Percentiles rank a stretch among this genome's conserved stretches.
phyloP scores from a whole-genome alignment of 805 yeast genomes.

The Saturnispora hagleri region DNA sequence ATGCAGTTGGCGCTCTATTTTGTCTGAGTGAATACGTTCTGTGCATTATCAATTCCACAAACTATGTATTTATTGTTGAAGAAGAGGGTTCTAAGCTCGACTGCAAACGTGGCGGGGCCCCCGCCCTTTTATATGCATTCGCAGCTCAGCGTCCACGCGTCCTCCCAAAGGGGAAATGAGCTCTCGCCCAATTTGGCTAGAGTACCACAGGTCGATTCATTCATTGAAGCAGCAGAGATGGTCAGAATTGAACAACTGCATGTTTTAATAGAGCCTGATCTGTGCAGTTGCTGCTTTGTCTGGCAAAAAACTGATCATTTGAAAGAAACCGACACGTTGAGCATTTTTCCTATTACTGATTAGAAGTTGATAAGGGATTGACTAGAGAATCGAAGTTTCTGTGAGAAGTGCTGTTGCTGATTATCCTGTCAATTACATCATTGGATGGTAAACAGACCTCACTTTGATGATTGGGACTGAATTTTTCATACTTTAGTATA shows the following conservation, averaged over 20 bases:
- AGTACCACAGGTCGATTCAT: neutral
- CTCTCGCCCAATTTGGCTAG: neutral
- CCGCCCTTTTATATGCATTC: neutral
- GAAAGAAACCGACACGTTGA: neutral
- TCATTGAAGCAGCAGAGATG: neutral
- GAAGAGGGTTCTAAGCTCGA: neutral
- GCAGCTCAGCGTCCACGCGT: neutral
- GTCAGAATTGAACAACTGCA: neutral
- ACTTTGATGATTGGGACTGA: neutral
- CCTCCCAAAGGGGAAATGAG: neutral
- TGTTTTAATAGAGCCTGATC: neutral
- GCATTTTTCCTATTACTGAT: neutral
- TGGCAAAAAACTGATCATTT: neutral
- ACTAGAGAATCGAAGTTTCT: neutral
- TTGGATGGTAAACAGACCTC: neutral
- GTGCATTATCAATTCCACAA: slow-evolving; percentile 41
- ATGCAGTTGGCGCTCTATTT: slow-evolving; percentile 73
- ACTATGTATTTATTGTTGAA: neutral
- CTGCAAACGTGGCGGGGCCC: neutral
- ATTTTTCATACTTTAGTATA: too few species aligned
- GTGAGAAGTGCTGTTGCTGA: neutral
- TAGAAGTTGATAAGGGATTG: neutral
- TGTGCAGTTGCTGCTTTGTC: neutral
- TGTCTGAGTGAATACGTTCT: slow-evolving; percentile 78
- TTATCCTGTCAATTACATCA: neutral